Conservation (phyloP, 768 basidiomycete genomes). For the Tricholoma hemisulphureum region DNA sequence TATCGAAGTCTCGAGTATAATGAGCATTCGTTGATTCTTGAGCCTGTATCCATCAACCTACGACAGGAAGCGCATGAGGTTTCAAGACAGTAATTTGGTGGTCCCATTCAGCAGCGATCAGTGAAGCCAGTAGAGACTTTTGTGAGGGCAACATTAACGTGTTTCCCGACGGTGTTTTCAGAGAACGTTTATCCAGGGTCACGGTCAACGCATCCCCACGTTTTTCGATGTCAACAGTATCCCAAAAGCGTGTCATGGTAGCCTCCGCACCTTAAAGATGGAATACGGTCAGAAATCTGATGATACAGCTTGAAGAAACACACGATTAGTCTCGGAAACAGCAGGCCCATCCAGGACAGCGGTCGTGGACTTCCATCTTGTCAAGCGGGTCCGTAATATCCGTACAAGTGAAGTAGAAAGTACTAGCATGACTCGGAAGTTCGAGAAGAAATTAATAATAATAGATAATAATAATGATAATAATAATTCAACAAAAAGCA, state of each 20-base stretch:
- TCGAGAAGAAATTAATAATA: too few species aligned
- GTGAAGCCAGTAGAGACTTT: conserved; percentile 71
- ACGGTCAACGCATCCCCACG: conserved; percentile 54
- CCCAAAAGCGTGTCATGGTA: conserved; percentile 92
- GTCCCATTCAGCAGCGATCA: conserved; percentile 97
- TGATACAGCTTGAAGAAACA: conserved; percentile 14
- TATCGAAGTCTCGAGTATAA: conserved; percentile 71
- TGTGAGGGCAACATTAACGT: conserved; percentile 66
- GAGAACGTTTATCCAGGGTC: conserved; percentile 76
- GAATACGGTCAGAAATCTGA: not conserved
- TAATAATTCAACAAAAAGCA: too few species aligned
- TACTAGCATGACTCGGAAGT: too few species aligned
- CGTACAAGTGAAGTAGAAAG: conserved; percentile 7
- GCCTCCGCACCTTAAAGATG: conserved; percentile 72
- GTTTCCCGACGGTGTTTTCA: conserved; percentile 89
- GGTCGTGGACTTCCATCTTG: conserved; percentile 26
- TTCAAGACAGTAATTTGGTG: conserved; percentile 83
- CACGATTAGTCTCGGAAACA: conserved; percentile 66
- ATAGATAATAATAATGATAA: too few species aligned
- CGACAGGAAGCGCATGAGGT: conserved; percentile 89
- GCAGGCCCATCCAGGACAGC: conserved; percentile 41
- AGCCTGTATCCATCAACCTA: conserved; percentile 30
- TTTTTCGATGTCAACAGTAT: conserved; percentile 74
- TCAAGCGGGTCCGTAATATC: not conserved
- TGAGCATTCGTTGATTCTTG: conserved; percentile 3